Evolutionary conservation across 352 stramenopile genomes (phyloP).

Genomic region (Elongisporangium senticosum): DNA sequence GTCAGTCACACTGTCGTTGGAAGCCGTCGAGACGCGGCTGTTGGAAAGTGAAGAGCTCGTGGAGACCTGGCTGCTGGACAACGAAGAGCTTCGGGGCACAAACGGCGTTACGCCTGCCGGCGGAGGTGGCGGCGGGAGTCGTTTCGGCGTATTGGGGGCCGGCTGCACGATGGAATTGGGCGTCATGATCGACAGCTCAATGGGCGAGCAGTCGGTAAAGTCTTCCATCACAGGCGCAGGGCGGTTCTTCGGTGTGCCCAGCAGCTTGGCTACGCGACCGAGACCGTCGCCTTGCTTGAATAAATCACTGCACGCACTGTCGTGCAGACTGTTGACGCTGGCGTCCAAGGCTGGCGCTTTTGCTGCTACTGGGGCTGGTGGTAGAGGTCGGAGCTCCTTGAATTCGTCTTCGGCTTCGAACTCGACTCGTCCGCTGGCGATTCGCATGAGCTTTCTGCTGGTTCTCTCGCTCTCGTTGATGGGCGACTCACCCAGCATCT

Average conservation of each 20-base stretch:
- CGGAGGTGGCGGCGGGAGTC: slow-evolving; percentile 6
- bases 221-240: background rate
- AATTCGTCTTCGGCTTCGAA: slow-evolving; percentile 31
- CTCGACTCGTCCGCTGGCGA: slow-evolving; percentile 14
- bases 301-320: slow-evolving; percentile 5
- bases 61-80: slow-evolving; percentile 16
- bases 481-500: too few relatives aligned
- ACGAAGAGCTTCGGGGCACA: slow-evolving; percentile 14
- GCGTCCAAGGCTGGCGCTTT: background rate
- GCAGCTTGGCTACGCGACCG: background rate
- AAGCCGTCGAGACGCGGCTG: slow-evolving; percentile 6
- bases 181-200: background rate
- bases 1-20: slow-evolving; percentile 16
- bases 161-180: background rate
- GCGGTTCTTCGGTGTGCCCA: background rate
- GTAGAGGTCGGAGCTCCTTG: slow-evolving; percentile 13
- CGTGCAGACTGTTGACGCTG: slow-evolving; percentile 8
- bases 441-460: slow-evolving; percentile 8
- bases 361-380: background rate
- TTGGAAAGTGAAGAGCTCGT: slow-evolving; percentile 6
- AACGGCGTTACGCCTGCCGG: slow-evolving; percentile 1
- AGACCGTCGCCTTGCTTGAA: slow-evolving; percentile 6
- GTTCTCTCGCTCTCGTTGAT: slow-evolving; percentile 1
- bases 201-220: slow-evolving; percentile 5
- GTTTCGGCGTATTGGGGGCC: background rate